Conservation (phyloP, 306 rosid species). For the Notholithocarpus densiflorus region DNA sequence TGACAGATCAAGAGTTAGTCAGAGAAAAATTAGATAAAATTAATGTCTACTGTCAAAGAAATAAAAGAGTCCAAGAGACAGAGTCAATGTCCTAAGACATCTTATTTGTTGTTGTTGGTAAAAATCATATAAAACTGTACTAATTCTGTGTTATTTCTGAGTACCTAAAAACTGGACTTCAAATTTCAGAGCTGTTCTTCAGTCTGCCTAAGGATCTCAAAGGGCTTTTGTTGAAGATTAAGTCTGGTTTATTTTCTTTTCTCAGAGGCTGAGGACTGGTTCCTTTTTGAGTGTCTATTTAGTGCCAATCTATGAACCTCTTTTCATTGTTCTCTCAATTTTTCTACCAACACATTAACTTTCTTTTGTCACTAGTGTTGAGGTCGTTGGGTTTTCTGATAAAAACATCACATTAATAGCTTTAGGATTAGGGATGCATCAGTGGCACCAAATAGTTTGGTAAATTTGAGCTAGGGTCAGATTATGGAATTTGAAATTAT, state of each 20-base stretch:
- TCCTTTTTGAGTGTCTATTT: background rate
- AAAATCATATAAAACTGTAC: too few relatives aligned
- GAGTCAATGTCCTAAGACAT: background rate
- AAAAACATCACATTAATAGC: background rate
- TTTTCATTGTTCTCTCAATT: background rate
- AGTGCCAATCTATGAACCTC: background rate
- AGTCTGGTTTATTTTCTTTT: background rate
- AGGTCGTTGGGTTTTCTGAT: background rate
- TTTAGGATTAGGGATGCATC: background rate
- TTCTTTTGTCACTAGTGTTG: background rate
- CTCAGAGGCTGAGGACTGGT: background rate
- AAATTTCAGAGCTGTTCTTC: too few relatives aligned
- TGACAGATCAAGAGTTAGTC: background rate
- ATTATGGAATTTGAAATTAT: background rate
- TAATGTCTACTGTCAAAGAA: background rate
- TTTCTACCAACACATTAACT: background rate
- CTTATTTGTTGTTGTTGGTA: background rate
- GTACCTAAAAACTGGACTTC: too few relatives aligned
- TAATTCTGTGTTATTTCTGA: too few relatives aligned
- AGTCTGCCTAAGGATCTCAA: too few relatives aligned
- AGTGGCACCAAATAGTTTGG: background rate
- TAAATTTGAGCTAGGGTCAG: background rate
- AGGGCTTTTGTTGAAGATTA: too few relatives aligned
- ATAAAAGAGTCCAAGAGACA: background rate
- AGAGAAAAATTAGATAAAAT: background rate